A percentile compares a stretch with the other conserved stretches of the same genome.
phyloP scores from a whole-genome alignment of 371 early-diverging fungal genomes.

The Apophysomyces ossiformis region DNA sequence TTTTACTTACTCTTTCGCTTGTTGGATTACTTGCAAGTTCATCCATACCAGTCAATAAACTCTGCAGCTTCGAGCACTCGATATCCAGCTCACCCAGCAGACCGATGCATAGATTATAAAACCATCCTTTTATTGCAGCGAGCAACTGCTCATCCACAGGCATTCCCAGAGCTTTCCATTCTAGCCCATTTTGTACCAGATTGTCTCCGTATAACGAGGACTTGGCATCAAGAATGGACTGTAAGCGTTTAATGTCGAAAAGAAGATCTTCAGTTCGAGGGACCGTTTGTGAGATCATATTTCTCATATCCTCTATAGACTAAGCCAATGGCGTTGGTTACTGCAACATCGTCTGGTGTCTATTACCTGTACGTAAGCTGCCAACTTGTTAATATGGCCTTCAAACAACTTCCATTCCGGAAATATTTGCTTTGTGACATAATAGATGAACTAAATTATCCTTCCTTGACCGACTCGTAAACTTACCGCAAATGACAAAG shows the following conservation, averaged over 20 bases:
- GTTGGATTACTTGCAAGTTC: constrained; percentile 30
- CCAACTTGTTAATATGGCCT: constrained; percentile 32
- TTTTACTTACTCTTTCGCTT: constrained; percentile 35
- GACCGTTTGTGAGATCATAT: constrained; percentile 28
- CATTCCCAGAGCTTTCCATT: constrained; percentile 55
- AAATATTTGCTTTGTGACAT: constrained; percentile 31
- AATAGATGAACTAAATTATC: neutral
- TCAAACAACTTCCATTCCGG: constrained; percentile 50
- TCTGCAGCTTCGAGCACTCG: constrained; percentile 42
- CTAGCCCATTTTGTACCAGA: constrained; percentile 46
- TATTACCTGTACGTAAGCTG: constrained; percentile 42
- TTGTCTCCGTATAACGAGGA: constrained; percentile 40
- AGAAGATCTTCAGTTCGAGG: constrained; percentile 42
- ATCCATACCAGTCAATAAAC: constrained; percentile 29
- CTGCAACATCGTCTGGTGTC: neutral
- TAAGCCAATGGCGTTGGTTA: constrained; percentile 10
- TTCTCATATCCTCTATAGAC: constrained; percentile 52
- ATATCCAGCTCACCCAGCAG: constrained; percentile 36
- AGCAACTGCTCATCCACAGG: constrained; percentile 49
- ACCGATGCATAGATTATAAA: constrained; percentile 39
- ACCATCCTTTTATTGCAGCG: constrained; percentile 41
- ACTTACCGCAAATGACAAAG: constrained; percentile 35
- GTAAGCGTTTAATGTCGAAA: constrained; percentile 40
- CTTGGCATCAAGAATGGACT: constrained; percentile 36
- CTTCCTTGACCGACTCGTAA: neutral